Conservation (phyloP, 2,329 filamentous ascomycete genomes). For the Aspergillus sp. region DNA sequence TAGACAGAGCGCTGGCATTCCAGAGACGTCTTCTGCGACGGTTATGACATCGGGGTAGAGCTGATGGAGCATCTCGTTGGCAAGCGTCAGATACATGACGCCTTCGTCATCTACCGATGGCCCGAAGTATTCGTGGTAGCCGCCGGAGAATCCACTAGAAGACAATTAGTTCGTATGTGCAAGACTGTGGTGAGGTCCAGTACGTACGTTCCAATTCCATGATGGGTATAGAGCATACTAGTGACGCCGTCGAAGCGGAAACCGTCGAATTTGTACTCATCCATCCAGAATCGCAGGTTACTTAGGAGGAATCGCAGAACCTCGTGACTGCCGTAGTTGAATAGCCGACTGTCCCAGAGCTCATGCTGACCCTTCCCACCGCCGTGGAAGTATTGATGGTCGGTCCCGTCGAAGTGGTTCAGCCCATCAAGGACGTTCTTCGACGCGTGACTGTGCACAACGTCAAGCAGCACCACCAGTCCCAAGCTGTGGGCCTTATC, state of each 20-base stretch:
- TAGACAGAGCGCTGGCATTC: conserved; percentile 95
- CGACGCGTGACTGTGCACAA: conserved; percentile 96
- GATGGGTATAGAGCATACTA: conserved; percentile 94
- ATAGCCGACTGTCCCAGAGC: conserved; percentile 92
- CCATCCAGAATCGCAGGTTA: conserved; percentile 98
- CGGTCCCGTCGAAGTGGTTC: conserved; percentile 93
- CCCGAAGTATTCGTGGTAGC: conserved; percentile 98
- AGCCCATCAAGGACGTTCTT: conserved; percentile 96
- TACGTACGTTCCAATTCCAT: conserved; percentile 91
- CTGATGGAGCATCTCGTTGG: conserved; percentile 92
- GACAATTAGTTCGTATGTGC: neutral
- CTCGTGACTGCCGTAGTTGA: conserved; percentile 95
- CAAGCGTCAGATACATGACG: conserved; percentile 91
- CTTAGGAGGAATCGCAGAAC: conserved; percentile 93
- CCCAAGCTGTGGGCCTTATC: conserved; percentile 92
- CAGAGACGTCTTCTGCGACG: conserved; percentile 94
- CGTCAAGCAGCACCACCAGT: conserved; percentile 85
- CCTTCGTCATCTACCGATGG: conserved; percentile 86
- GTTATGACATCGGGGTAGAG: conserved; percentile 87
- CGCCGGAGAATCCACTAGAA: conserved; percentile 84
- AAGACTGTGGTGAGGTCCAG: neutral
- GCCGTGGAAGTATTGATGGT: conserved; percentile 93
- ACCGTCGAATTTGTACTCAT: conserved; percentile 93
- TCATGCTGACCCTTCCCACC: conserved; percentile 84
- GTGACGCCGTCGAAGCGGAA: conserved; percentile 98